Conservation (phyloP, 2,329 filamentous ascomycete species). For the Diaporthe aspalathi region DNA sequence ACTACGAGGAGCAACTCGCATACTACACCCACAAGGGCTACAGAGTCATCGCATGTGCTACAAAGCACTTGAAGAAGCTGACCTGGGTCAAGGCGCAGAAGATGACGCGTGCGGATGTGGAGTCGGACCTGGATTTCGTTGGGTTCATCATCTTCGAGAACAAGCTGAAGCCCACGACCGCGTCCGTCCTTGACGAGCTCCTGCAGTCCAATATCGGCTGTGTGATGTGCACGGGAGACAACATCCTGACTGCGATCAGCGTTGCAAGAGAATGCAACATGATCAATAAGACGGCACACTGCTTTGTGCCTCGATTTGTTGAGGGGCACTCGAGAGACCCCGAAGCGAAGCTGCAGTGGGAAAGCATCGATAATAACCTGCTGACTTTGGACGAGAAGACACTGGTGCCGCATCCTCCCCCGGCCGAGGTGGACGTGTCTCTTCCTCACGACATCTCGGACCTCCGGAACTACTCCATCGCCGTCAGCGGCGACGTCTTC, state of each 20-base stretch:
- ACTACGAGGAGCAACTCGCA: conserved; percentile 89
- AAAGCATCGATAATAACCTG: conserved; percentile 89
- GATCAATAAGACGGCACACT: conserved; percentile 83
- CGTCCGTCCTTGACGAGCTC: conserved; percentile 84
- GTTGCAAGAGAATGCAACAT: conserved; percentile 91
- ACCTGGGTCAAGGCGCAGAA: conserved; percentile 96
- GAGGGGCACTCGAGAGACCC: conserved; percentile 82
- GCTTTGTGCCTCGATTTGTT: conserved; percentile 90
- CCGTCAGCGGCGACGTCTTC: conserved; percentile 93
- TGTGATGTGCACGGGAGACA: conserved; percentile 98
- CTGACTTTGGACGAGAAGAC: conserved; percentile 84
- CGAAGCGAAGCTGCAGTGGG: conserved; percentile 82
- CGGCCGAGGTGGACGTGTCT: conserved; percentile 80
- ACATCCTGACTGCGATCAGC: conserved; percentile 95
- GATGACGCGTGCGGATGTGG: conserved; percentile 87
- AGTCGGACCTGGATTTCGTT: conserved; percentile 85
- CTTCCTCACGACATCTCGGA: conserved; percentile 87
- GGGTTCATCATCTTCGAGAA: conserved; percentile 99
- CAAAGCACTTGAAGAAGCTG: conserved; percentile 86
- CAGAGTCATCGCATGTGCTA: conserved; percentile 94
- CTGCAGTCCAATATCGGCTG: conserved; percentile 84
- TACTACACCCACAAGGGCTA: conserved; percentile 97
- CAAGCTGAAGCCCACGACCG: conserved; percentile 91
- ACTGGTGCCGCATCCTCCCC: conserved; percentile 77
- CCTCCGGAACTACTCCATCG: conserved; percentile 86